These are phyloP conservation scores for Didymella pomorum DNA, from an alignment of 2,329 filamentous ascomycete genomes.

Conservation along the genomic window DNA sequence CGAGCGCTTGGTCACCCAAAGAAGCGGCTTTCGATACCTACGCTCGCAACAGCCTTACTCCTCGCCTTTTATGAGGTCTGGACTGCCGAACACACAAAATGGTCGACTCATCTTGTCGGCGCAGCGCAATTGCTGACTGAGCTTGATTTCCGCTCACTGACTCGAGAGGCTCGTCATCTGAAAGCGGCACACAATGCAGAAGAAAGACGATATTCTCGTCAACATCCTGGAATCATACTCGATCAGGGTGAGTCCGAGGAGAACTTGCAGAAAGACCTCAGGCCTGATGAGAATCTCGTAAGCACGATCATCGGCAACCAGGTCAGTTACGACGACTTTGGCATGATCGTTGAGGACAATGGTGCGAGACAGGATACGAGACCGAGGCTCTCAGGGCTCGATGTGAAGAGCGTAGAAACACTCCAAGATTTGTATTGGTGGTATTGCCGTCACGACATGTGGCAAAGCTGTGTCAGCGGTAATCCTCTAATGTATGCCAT, in stretches of 20 bases:
- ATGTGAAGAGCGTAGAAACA: conserved; percentile 81
- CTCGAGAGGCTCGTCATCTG: conserved; percentile 71
- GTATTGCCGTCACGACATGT: conserved; percentile 93
- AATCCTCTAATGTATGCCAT: conserved; percentile 80
- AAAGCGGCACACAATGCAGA: conserved; percentile 60
- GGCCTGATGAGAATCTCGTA: conserved; percentile 61
- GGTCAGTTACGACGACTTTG: conserved; percentile 66
- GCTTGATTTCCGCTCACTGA: conserved; percentile 78
- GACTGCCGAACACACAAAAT: conserved; percentile 92
- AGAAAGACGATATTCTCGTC: conserved; percentile 47
- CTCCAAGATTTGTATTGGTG: conserved; percentile 93
- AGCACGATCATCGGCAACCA: conserved; percentile 65
- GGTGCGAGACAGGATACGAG: conserved; percentile 42
- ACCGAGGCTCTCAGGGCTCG: conserved; percentile 53
- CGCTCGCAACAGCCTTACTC: conserved; percentile 85
- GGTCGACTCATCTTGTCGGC: conserved; percentile 90
- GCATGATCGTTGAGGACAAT: conserved; percentile 56
- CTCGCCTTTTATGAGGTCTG: conserved; percentile 94
- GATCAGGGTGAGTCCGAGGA: conserved; percentile 38
- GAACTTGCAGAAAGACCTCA: conserved; percentile 53
- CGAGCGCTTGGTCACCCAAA: conserved; percentile 76
- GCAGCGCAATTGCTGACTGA: conserved; percentile 83
- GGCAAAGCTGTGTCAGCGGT: conserved; percentile 88
- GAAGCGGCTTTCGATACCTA: conserved; percentile 77
- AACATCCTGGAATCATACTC: conserved; percentile 44